Conservation (phyloP, 164 flowering plant genomes). For the Euptelea pleiosperma region DNA sequence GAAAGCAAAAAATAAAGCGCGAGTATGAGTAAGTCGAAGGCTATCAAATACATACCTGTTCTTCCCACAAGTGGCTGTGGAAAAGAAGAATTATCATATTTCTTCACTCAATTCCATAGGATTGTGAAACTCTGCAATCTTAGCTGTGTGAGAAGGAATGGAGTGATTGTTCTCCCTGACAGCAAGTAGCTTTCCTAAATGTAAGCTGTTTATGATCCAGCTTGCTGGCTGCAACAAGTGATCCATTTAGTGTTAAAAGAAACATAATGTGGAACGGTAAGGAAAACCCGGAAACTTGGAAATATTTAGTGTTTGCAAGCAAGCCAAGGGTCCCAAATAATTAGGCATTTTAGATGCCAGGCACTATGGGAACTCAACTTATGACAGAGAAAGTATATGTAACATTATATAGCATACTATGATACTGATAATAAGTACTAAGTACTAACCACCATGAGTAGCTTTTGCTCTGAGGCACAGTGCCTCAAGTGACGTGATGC, state of each 20-base stretch:
- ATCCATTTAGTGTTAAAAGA: background rate
- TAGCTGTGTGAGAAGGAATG: conserved; percentile 15
- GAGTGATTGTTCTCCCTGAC: conserved; percentile 22
- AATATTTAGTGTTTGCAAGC: no score
- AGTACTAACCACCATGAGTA: conserved; percentile 62
- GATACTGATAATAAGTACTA: background rate
- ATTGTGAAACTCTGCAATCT: conserved; percentile 12
- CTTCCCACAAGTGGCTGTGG: background rate
- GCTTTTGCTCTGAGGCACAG: conserved; percentile 61
- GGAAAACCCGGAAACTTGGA: no score
- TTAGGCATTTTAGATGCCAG: no score
- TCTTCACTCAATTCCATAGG: conserved; percentile 25
- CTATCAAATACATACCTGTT: conserved; percentile 2
- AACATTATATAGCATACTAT: no score
- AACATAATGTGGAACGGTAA: background rate
- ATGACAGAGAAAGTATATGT: background rate
- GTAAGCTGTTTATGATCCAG: conserved; percentile 77
- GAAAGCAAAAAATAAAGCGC: background rate
- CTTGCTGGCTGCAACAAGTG: conserved; percentile 51
- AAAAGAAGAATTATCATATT: conserved; percentile 14
- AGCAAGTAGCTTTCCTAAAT: conserved; percentile 58
- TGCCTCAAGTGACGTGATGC: conserved; percentile 74
- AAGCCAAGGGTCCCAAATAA: no score
- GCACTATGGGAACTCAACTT: background rate
- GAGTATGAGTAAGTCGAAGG: background rate